Base-by-base conservation (phyloP, 2,329 filamentous ascomycete species). In the Curvularia sp. region DNA sequence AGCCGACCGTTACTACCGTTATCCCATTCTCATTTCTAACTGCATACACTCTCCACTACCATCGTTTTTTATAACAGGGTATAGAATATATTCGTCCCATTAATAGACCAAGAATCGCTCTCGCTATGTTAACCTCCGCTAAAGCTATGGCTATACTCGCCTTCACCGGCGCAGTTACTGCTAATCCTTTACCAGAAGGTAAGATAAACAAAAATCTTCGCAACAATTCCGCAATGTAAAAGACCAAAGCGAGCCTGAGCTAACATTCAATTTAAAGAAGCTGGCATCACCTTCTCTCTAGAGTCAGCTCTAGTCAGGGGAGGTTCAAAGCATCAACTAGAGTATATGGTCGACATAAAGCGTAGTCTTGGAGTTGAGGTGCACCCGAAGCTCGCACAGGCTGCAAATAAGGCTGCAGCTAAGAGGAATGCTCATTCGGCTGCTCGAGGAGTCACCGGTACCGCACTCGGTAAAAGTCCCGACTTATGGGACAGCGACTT, bases 271-370 rank as follows among this genome's bases (percentile, higher is more conserved):
- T 12, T 28, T 6, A 19, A 28, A 7, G 8, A 23, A 45, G 42
- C 7, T 18, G 41, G 41, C 15, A 13, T 5, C 6, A 3, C 8
- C 10, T 45, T 45, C 23, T 27, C 23, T 28, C 7, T 45, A 8
- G 41, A 45, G 41, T 45, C 41, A 0, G 7, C 1, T n/a, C 2
- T n/a, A 45, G 23, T 28, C 15, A 5, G 5, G n/a, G 5, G 23
- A 10, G 15, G 23, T 15, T 5, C 23, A 7, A 18, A 27, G 13
- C 41, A 45, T 10, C 23, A 45, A 23, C 23, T 45, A 9, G 41
- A 45, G 41, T 23, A 45, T n/a, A 45, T 45, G 2, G 41, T 45
- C 41, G 23, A 45, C 7, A n/a, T 45, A 8, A 45, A 45, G 41
- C 41, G 41, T 27, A 45, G 23, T 4, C 13, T 28, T 27, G 41